Evolutionary conservation across 2,329 filamentous ascomycete species (phyloP).

Genomic region (Neoascochyta sp.): DNA sequence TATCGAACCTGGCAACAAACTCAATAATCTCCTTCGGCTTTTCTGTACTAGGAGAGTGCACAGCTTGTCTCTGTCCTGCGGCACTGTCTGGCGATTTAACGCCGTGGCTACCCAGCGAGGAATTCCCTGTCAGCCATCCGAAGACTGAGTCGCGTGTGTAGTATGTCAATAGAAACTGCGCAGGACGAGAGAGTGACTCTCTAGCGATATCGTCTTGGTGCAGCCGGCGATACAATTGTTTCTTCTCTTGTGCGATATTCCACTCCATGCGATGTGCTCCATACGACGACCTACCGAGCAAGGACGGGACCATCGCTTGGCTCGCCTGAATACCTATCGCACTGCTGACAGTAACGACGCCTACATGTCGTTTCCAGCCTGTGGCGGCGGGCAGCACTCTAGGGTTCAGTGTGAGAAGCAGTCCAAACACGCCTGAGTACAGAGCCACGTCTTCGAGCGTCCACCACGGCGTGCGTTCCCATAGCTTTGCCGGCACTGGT

Average conservation of each 20-base stretch:
- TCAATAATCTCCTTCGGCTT: conserved; percentile 6
- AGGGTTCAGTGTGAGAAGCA: conserved; percentile 12
- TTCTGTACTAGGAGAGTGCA: conserved; percentile 2
- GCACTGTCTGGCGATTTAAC: conserved; percentile 1
- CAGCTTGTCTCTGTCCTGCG: conserved; percentile 1
- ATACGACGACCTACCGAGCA: conserved; percentile 2
- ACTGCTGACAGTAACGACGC: conserved; percentile 14
- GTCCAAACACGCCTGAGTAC: conserved; percentile 12
- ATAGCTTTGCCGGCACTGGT: conserved; percentile 15
- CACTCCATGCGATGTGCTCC: conserved; percentile 3
- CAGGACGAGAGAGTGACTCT: conserved; percentile 11
- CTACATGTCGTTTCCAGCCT: conserved; percentile 16
- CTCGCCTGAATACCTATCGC: conserved; percentile 8
- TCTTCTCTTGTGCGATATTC: conserved; percentile 1
- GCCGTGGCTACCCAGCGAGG: conserved; percentile 1
- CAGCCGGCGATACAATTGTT: conserved; percentile 6
- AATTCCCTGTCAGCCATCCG: conserved; percentile 2
- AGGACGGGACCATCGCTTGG: conserved; percentile 2
- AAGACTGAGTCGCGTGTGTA: conserved; percentile 3
- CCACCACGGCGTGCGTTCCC: conserved; percentile 18
- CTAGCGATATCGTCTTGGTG: conserved; percentile 9
- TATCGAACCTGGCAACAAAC: conserved; percentile 11
- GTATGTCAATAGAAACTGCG: conserved; percentile 8
- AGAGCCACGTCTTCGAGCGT: conserved; percentile 14
- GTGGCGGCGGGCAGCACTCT: conserved; percentile 14